Conservation (phyloP, 2,329 filamentous ascomycete species). For the Talaromyces amestolkiae region DNA sequence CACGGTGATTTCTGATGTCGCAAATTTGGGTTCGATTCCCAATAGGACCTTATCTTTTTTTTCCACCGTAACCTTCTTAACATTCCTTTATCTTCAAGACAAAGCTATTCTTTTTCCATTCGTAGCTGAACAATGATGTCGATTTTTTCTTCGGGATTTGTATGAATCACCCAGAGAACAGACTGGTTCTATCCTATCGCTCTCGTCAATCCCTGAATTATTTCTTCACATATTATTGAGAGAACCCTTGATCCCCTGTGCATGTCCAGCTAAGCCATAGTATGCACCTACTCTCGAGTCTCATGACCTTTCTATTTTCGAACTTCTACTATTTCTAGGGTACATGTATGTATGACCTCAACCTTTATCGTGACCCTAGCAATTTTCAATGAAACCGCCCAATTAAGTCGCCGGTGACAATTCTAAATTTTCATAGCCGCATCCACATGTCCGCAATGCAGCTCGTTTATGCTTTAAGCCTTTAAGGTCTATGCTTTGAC, state of each 20-base stretch:
- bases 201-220: not conserved
- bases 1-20: constrained; percentile 7
- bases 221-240: not conserved
- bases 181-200: not conserved
- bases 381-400: not conserved
- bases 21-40: constrained; percentile 8
- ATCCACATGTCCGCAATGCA: not conserved
- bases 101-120: too few relatives aligned
- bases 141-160: not conserved
- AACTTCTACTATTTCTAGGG: not conserved
- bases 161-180: too few relatives aligned
- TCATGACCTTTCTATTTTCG: not conserved
- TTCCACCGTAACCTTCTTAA: too few relatives aligned
- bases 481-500: not conserved
- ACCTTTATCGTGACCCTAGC: not conserved
- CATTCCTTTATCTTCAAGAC: too few relatives aligned
- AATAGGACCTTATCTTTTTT: not conserved
- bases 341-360: not conserved
- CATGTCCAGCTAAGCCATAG: not conserved
- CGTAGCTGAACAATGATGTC: not conserved
- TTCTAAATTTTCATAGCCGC: not conserved
- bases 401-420: not conserved
- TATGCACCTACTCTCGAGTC: not conserved
- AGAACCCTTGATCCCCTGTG: not conserved
- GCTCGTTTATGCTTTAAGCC: not conserved